These are phyloP conservation scores for Rubroshorea leprosula DNA, from an alignment of 345 rosid species.

Conservation along the genomic window DNA sequence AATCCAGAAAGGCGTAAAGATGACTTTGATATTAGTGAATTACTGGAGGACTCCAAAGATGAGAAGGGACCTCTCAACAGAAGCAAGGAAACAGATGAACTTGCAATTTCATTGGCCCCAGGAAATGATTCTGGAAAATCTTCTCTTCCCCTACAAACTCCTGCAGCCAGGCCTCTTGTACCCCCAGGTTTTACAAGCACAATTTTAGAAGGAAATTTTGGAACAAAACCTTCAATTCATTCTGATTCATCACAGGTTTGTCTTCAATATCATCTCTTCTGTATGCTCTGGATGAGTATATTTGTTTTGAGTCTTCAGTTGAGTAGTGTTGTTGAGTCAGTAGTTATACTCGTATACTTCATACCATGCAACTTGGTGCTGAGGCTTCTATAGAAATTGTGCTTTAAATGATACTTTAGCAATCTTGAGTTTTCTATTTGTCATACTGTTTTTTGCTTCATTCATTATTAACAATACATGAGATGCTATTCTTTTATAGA, in stretches of 20 bases:
- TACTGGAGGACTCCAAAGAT: constrained; percentile 59
- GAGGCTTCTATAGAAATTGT: too few relatives aligned
- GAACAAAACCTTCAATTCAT: constrained; percentile 39
- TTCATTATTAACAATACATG: not conserved
- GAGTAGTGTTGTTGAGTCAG: not conserved
- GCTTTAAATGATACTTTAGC: too few relatives aligned
- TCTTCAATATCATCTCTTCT: not conserved
- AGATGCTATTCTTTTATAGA: constrained; percentile 25
- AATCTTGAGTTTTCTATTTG: too few relatives aligned
- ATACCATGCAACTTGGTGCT: too few relatives aligned
- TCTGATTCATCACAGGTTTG: constrained; percentile 42
- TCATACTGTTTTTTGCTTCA: not conserved
- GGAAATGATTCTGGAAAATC: constrained; percentile 35
- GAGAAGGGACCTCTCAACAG: constrained; percentile 39
- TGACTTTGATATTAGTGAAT: constrained; percentile 56
- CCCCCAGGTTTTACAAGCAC: constrained; percentile 84
- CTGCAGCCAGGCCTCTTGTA: constrained; percentile 85
- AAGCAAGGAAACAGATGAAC: constrained; percentile 32
- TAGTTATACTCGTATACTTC: too few relatives aligned
- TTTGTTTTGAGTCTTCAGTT: too few relatives aligned
- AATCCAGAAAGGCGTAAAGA: constrained; percentile 53
- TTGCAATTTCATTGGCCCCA: constrained; percentile 19
- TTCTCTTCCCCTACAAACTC: constrained; percentile 36
- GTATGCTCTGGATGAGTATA: too few relatives aligned
- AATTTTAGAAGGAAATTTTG: constrained; percentile 41